Evolutionary conservation across 2,329 filamentous ascomycete genomes (phyloP), one percentile per base, ranked within the genome.

Genomic region (Clarireedia monteithiana): DNA sequence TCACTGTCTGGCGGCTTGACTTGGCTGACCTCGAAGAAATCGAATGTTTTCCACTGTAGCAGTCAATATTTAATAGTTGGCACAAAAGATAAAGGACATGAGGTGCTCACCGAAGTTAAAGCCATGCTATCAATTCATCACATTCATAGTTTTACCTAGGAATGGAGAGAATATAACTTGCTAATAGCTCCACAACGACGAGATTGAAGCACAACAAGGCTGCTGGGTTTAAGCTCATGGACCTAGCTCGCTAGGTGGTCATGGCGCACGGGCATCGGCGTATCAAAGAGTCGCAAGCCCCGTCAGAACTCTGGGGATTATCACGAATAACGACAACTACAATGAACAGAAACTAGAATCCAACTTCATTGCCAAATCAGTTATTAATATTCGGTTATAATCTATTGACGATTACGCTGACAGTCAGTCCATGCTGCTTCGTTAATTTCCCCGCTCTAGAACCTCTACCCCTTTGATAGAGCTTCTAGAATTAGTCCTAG

Each of bases 21-120:
- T 70, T 88, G 86, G 70, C 84, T 84, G 72, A 95, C 90, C 74
- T 96, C 90, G 82, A 99, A 97, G 85, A 99, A 99, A 80, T 95
- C 91, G 77, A 99, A 99, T 65, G 88, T 86, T 88, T 96, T 96
- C 92, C 94, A 97, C 92, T 70, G 45, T n/a, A 30, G 10, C 9
- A 34, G 30, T 34, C 30, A 34, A 34, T 42, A 38, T 47, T 27
- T 59, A 58, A 61, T 54, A 23, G 40, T 26, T 36, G 27, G 14
- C 12, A 23, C 20, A 40, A 1, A 10, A 3, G 38, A 12, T 5
- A 14, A 17, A 2, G 27, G 17, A 23, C n/a, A 27, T 34, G 26
- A 34, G 5, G 6, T 38, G n/a, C 56, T 48, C 50, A 66, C 64
- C 54, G 64, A 66, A 60, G 58, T 62, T 60, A 66, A 55, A 36